These are phyloP conservation scores for Ganoderma sinense DNA, from an alignment of 1,284 basidiomycete species.

Conservation along the genomic window DNA sequence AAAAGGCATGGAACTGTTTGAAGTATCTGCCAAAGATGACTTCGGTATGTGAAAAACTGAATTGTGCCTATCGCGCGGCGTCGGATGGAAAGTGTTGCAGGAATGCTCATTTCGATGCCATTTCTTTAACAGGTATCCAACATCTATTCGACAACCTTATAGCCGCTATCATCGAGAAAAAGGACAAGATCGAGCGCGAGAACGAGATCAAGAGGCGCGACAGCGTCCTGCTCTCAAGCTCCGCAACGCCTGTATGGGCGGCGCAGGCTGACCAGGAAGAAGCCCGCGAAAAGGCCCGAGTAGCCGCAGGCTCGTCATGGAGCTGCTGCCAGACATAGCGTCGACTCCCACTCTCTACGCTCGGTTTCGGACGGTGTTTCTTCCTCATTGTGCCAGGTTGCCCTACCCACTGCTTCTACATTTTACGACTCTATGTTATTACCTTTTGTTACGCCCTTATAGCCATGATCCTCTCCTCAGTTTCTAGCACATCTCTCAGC, in stretches of 20 bases:
- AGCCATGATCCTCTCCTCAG: constrained; percentile 28
- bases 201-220: constrained; percentile 81
- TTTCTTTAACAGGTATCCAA: constrained; percentile 66
- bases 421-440: constrained; percentile 38
- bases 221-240: constrained; percentile 75
- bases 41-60: constrained; percentile 55
- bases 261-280: constrained; percentile 84
- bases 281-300: constrained; percentile 69
- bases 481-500: constrained; percentile 26
- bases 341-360: neutral
- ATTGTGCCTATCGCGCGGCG: neutral
- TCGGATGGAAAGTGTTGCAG: neutral
- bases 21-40: constrained; percentile 88
- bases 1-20: constrained; percentile 84
- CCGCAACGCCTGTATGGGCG: constrained; percentile 72
- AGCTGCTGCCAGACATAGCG: constrained; percentile 65
- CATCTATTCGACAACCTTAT: constrained; percentile 81
- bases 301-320: constrained; percentile 59
- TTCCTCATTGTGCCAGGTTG: constrained; percentile 21
- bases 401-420: constrained; percentile 34
- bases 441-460: constrained; percentile 29
- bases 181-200: constrained; percentile 80
- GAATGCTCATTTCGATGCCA: constrained; percentile 22
- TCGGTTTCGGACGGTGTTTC: constrained; percentile 18
- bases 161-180: constrained; percentile 75